A percentile compares a stretch with the other conserved stretches of the same genome.
Evolutionary conservation across 371 early-diverging fungal genomes (phyloP).

Genomic region (Homolaphlyctis polyrhiza): DNA sequence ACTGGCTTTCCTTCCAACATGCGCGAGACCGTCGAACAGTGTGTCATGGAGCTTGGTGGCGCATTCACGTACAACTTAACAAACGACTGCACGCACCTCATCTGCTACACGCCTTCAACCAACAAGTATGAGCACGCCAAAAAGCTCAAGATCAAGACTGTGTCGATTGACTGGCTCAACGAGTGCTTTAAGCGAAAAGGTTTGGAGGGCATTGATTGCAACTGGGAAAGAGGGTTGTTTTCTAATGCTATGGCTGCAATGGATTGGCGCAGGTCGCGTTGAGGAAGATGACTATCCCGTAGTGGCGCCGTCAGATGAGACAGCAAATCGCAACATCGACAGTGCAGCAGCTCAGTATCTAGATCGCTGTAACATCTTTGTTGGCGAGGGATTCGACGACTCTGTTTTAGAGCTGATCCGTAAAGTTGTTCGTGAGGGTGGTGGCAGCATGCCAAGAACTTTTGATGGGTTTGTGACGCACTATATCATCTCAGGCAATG

Average conservation of each 20-base stretch:
- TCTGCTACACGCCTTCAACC: conserved; percentile 1
- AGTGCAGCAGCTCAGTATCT: conserved; percentile 16
- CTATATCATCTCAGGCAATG: conserved; percentile 2
- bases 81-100: conserved; percentile 14
- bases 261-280: conserved; percentile 4
- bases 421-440: conserved; percentile 15
- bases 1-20: background rate
- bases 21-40: background rate
- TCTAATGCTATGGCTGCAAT: background rate
- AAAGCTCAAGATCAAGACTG: conserved; percentile 7
- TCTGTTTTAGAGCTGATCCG: conserved; percentile 5
- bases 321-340: background rate
- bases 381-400: conserved; percentile 15
- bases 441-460: conserved; percentile 9
- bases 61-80: background rate
- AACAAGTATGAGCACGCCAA: conserved; percentile 12
- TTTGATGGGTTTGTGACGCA: conserved; percentile 21
- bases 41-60: conserved; percentile 7
- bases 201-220: background rate
- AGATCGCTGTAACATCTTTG: conserved; percentile 11
- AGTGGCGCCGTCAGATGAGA: background rate
- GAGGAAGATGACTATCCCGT: conserved; percentile 4
- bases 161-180: conserved; percentile 8
- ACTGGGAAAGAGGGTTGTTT: background rate
- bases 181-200: background rate